Percentiles rank a stretch among this genome's conserved stretches.
Conservation (phyloP, 2,329 filamentous ascomycete genomes). For the Hymenoscyphus scutula region DNA sequence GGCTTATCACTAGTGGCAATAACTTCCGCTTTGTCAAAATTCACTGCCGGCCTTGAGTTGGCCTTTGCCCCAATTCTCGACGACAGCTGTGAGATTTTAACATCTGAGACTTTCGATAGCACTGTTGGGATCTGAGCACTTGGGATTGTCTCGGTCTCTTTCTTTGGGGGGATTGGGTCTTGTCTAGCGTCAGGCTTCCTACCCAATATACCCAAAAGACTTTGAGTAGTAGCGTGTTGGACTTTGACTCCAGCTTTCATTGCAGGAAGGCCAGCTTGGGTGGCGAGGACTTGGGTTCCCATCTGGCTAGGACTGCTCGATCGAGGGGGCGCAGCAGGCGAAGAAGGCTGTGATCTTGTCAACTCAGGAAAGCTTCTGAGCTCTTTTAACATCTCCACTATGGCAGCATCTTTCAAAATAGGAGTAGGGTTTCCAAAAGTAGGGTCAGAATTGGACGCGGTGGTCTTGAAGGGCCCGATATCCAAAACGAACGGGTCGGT, state of each 20-base stretch:
- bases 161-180: background rate
- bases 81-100: background rate
- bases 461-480: conserved; percentile 27
- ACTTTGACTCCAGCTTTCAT: background rate
- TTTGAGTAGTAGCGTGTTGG: background rate
- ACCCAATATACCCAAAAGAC: background rate
- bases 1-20: background rate
- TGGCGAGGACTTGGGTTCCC: background rate
- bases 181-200: background rate
- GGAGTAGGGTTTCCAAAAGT: conserved; percentile 30
- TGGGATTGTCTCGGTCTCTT: background rate
- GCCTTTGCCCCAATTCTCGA: background rate
- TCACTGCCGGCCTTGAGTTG: background rate
- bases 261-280: background rate
- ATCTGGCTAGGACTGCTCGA: background rate
- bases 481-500: conserved; percentile 22
- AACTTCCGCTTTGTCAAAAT: background rate
- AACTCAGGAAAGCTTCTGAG: background rate
- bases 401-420: conserved; percentile 16
- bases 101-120: background rate
- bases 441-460: conserved; percentile 30
- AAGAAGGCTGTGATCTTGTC: background rate
- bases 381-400: conserved; percentile 3
- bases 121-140: background rate
- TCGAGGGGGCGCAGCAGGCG: background rate